Percentiles rank a stretch among this genome's conserved stretches.
phyloP scores from a whole-genome alignment of 805 yeast genomes.

The Ogataea minuta region DNA sequence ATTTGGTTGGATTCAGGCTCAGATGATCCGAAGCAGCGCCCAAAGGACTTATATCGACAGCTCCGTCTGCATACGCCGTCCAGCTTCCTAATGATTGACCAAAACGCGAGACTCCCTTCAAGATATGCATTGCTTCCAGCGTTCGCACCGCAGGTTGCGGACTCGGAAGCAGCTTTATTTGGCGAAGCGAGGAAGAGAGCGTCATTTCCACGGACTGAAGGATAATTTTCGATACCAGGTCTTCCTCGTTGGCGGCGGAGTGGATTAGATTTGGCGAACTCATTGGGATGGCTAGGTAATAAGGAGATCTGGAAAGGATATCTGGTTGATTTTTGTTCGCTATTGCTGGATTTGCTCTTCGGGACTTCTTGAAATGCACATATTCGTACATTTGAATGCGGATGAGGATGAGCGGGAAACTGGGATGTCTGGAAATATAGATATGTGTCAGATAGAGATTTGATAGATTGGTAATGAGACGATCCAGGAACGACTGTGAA shows the following conservation, averaged over 20 bases:
- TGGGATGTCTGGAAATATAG: conserved; percentile 64
- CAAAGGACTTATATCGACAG: conserved; percentile 64
- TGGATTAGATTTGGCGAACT: conserved; percentile 69
- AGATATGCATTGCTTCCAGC: conserved; percentile 53
- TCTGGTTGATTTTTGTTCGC: conserved; percentile 33
- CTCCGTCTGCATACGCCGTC: conserved; percentile 69
- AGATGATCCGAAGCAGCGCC: conserved; percentile 44
- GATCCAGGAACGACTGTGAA: conserved; percentile 50
- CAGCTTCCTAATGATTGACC: conserved; percentile 66
- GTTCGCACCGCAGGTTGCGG: conserved; percentile 42
- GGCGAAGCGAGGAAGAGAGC: conserved; percentile 44
- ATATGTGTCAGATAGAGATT: conserved; percentile 59
- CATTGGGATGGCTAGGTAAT: conserved; percentile 63
- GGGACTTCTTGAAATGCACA: conserved; percentile 20
- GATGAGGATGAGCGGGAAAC: conserved; percentile 55
- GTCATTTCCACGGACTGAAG: conserved; percentile 59
- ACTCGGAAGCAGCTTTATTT: conserved; percentile 38
- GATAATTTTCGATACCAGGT: conserved; percentile 50
- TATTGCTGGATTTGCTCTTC: conserved; percentile 3
- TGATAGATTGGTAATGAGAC: conserved; percentile 47
- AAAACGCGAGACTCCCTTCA: conserved; percentile 62
- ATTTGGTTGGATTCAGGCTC: conserved; percentile 29
- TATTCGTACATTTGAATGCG: conserved; percentile 69
- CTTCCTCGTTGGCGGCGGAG: conserved; percentile 39
- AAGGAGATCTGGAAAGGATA: conserved; percentile 56